Evolutionary conservation across 108 stramenopile species (phyloP).

Genomic region (Nitzschia sp.): DNA sequence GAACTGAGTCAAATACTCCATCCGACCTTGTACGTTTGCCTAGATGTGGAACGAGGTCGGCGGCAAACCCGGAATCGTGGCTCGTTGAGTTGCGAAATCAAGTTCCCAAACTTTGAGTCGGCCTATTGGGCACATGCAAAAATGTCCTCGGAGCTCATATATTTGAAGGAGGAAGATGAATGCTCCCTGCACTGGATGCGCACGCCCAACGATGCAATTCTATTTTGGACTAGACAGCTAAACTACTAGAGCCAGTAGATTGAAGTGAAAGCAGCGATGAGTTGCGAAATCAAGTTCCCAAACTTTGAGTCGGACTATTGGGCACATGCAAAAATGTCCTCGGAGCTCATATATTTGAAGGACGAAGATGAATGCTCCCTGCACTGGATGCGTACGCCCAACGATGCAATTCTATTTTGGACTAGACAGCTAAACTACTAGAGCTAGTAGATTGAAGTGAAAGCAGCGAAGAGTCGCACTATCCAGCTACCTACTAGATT

Average conservation of each 20-base stretch:
- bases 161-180: slow-evolving; percentile 19
- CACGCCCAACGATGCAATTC: slow-evolving; percentile 67
- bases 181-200: slow-evolving; percentile 67
- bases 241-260: too few species aligned
- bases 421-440: slow-evolving; percentile 65
- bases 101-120: slow-evolving; percentile 65
- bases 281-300: slow-evolving; percentile 70
- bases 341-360: slow-evolving; percentile 21
- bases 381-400: slow-evolving; percentile 79
- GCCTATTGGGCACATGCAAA: slow-evolving; percentile 57
- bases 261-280: too few species aligned
- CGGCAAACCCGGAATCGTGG: slow-evolving; percentile 4
- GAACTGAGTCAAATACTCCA: slow-evolving; percentile 56
- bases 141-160: slow-evolving; percentile 34
- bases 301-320: slow-evolving; percentile 58
- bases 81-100: slow-evolving; percentile 58
- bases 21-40: slow-evolving; percentile 57
- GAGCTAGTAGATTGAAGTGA: too few species aligned
- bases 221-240: slow-evolving; percentile 79
- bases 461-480: too few species aligned
- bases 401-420: slow-evolving; percentile 74
- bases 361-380: slow-evolving; percentile 31
- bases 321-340: slow-evolving; percentile 53
- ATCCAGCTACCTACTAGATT: too few species aligned
- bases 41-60: slow-evolving; percentile 39